Base-by-base conservation (phyloP, 1,284 basidiomycete genomes). In the Tilletia caries region DNA sequence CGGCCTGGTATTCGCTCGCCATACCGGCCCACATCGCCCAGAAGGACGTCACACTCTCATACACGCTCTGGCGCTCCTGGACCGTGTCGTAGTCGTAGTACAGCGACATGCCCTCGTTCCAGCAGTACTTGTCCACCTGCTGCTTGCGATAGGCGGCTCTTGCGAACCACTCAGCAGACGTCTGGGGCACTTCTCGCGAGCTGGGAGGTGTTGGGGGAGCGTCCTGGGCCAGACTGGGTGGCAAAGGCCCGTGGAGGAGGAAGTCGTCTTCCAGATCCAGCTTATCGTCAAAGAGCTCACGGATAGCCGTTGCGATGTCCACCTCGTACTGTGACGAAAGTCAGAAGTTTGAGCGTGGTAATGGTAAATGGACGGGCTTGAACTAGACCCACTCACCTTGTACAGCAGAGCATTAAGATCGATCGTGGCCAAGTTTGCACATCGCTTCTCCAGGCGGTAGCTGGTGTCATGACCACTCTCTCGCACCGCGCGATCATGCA, bases 11-110 rank as follows among this genome's bases (percentile, higher is more conserved):
- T 78, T 96, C 93, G 77, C 91, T 93, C 29, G 95, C 93, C 84
- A 93, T 93, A 13, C 95, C 96, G 15, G 94, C 93, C 96, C 95
- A 98, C 72, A 98, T 87, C 64, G 93, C 89, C 95, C 95, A 98
- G 85, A 95, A 91, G 27, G 92, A 88, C 0, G 96, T 98, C 46
- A 93, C 95, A 80, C 91, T 92, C 86, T 98, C 96, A 82, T 98
- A 98, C 76, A 93, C 84, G 73, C 90, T 92, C 86, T 96, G 94
- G 85, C 91, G 91, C 86, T 92, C 89, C 83, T 90, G 88, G 67
- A 89, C 91, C 18, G 92, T 95, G 83, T 98, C 94, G 80, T 96
- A 98, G 84, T 98, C 95, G 82, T 93, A 96, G 87, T 95, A 98
- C 80, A 98, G 86, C 75, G 89, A 89, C 87, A 92, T 91, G 82